Conservation (phyloP, 1,284 basidiomycete genomes). For the Cutaneotrichosporon daszewskae region DNA sequence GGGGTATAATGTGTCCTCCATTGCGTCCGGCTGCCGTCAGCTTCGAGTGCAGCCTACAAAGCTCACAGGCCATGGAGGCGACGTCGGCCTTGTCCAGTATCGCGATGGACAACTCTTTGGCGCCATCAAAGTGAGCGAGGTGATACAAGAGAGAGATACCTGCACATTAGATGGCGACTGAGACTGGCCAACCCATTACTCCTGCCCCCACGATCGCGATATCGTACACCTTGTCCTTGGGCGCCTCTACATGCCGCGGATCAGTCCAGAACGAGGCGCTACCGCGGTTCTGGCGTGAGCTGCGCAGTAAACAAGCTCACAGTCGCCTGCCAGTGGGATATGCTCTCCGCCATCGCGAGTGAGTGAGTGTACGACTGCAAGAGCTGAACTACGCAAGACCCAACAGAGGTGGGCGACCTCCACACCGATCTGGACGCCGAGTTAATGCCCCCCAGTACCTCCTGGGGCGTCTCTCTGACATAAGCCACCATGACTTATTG, state of each 20-base stretch:
- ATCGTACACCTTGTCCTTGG: slow-evolving; percentile 20
- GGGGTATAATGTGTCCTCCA: slow-evolving; percentile 37
- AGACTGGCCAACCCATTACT: slow-evolving; percentile 10
- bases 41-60: background rate
- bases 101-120: slow-evolving; percentile 22
- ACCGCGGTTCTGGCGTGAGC: slow-evolving; percentile 20
- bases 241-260: slow-evolving; percentile 16
- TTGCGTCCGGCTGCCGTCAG: slow-evolving; percentile 29
- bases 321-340: slow-evolving; percentile 11
- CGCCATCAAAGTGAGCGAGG: slow-evolving; percentile 24
- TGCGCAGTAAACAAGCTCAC: background rate
- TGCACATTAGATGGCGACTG: background rate
- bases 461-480: too few species aligned
- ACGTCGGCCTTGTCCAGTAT: slow-evolving; percentile 39
- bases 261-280: slow-evolving; percentile 22
- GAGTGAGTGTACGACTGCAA: too few species aligned
- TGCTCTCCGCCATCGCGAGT: too few species aligned
- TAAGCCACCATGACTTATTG: too few species aligned
- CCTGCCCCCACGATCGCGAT: slow-evolving; percentile 27
- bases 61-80: slow-evolving; percentile 35
- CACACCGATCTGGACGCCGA: too few species aligned
- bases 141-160: slow-evolving; percentile 8
- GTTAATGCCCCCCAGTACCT: too few species aligned
- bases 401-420: too few species aligned
- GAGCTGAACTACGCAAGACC: too few species aligned